Conservation (phyloP, 805 yeast genomes). For the Teunomyces tritomae region DNA sequence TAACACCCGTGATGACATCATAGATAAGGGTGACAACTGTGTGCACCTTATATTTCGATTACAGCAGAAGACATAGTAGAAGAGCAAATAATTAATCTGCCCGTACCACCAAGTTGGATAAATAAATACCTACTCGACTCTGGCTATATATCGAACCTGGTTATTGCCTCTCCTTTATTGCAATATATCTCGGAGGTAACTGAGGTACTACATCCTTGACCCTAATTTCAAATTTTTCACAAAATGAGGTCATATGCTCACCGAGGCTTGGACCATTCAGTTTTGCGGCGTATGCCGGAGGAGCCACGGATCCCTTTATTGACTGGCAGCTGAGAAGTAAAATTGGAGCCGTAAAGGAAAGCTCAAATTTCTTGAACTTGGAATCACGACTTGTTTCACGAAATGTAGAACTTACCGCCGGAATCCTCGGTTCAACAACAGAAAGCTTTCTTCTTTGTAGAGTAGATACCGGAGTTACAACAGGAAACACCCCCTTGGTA, state of each 20-base stretch:
- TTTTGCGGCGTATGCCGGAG: slow-evolving; percentile 10
- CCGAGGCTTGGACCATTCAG: not conserved
- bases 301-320: slow-evolving; percentile 9
- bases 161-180: not conserved
- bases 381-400: slow-evolving; percentile 5
- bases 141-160: not conserved
- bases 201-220: not conserved
- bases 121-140: not conserved
- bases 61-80: too few relatives aligned
- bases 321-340: slow-evolving; percentile 10
- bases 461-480: not conserved
- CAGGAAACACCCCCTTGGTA: not conserved
- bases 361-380: slow-evolving; percentile 11
- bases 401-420: slow-evolving; percentile 5
- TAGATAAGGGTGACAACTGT: too few relatives aligned
- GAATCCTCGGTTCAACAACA: not conserved
- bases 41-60: too few relatives aligned
- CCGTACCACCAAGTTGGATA: too few relatives aligned
- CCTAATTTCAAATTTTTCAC: not conserved
- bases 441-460: not conserved
- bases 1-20: too few relatives aligned
- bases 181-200: not conserved
- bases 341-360: slow-evolving; percentile 14
- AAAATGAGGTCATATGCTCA: slow-evolving; percentile 1
- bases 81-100: too few relatives aligned